Conservation (phyloP, 257 asterid species). For the Lycium barbarum region DNA sequence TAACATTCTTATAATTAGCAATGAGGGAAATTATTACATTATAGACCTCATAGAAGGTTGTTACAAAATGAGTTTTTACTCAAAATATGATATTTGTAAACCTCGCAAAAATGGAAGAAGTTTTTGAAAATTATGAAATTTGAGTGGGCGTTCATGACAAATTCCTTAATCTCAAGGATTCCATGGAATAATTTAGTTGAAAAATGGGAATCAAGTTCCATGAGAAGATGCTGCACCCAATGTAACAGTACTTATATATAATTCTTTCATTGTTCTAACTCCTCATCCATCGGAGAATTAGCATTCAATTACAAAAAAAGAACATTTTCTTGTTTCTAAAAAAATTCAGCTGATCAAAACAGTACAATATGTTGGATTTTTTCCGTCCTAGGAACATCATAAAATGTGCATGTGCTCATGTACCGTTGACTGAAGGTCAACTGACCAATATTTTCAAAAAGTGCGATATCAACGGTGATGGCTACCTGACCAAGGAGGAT, state of each 20-base stretch:
- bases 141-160: neutral
- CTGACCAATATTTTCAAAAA: neutral
- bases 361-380: neutral
- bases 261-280: neutral
- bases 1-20: no score
- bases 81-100: neutral
- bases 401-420: neutral
- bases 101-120: neutral
- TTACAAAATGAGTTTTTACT: neutral
- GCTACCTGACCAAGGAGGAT: constrained; percentile 25
- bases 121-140: neutral
- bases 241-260: constrained; percentile 9
- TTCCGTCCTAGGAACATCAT: neutral
- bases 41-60: neutral
- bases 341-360: neutral
- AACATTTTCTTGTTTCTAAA: neutral
- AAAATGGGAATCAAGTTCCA: neutral
- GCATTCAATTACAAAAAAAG: neutral
- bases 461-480: constrained; percentile 23
- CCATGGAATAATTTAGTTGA: neutral
- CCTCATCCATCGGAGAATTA: neutral
- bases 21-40: no score
- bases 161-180: neutral
- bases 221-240: constrained; percentile 10
- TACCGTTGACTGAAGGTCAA: neutral